These are phyloP conservation scores for Huiozyma naganishii DNA, from an alignment of 805 yeast species.

Conservation along the genomic window DNA sequence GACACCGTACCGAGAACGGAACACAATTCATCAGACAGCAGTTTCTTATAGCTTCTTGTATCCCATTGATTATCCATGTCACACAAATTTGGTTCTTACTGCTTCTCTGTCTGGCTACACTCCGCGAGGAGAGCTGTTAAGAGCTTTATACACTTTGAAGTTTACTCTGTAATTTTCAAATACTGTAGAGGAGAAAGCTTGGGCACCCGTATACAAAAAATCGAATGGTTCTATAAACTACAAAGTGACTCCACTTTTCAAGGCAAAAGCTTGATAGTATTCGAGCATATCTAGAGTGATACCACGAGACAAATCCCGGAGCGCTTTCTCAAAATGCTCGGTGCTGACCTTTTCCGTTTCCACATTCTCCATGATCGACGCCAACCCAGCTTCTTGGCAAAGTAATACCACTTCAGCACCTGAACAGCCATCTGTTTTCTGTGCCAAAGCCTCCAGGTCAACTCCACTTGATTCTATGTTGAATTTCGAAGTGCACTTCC, in stretches of 20 bases:
- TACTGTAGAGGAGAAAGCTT: too few relatives aligned
- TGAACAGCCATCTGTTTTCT: slow-evolving; percentile 76
- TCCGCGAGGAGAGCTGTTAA: too few relatives aligned
- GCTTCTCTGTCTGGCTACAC: too few relatives aligned
- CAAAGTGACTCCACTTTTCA: slow-evolving; percentile 30
- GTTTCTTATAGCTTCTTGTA: slow-evolving; percentile 16
- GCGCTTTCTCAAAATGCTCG: slow-evolving; percentile 63
- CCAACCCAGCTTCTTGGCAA: slow-evolving; percentile 91
- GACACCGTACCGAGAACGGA: slow-evolving; percentile 9
- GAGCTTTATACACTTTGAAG: too few relatives aligned
- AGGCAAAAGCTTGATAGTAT: slow-evolving; percentile 48
- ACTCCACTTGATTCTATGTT: slow-evolving; percentile 36
- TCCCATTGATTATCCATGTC: slow-evolving; percentile 19
- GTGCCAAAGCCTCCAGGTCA: slow-evolving; percentile 44
- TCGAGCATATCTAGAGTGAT: slow-evolving; percentile 79
- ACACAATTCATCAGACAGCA: slow-evolving; percentile 9
- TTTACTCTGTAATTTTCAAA: too few relatives aligned
- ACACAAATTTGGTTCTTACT: background rate
- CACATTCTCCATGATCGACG: slow-evolving; percentile 78
- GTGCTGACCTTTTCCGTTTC: slow-evolving; percentile 42
- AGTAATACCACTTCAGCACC: slow-evolving; percentile 91
- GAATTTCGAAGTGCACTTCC: slow-evolving; percentile 61
- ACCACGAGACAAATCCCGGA: slow-evolving; percentile 58
- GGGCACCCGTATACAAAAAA: too few relatives aligned
- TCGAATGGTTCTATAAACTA: slow-evolving; percentile 1